Base-by-base conservation (phyloP, 148 eudicot genomes). In the Euryodendron excelsum region DNA sequence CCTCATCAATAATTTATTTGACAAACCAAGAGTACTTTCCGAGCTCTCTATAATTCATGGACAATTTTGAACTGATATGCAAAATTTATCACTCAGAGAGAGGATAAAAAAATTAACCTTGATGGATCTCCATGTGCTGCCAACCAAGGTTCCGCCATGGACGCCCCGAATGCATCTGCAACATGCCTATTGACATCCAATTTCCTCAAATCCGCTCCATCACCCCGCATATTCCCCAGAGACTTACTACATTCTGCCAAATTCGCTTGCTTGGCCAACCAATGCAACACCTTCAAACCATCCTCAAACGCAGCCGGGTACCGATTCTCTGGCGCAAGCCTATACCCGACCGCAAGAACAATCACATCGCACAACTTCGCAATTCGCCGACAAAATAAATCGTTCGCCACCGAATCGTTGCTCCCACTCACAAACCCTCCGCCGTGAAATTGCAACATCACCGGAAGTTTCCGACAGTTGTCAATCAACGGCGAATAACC, bases 61-160 rank as follows among this genome's bases (percentile, higher is more conserved):
- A 12, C 14, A 52, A 52, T 52, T 2, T 52, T 52, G 15, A 18
- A 52, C 56, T 52, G 10, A 52, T 1, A 41, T 13, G 37, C 44
- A 76, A 76, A 12, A 65, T 63, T 21, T 53, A 76, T 48, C 28
- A 50, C 36, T 27, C 10, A 74, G 44, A 61, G 34, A n/a, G 25
- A n/a, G 34, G 39, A 36, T 47, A 0, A 58, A 53, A 69, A 34
- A 37, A n/a, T 73, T 60, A 56, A 92, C 97, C 97, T 92, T 2
- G 97, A 85, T 52, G 92, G 92, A 72, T 92, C 93, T 39, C 88
- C 94, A 77, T 92, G 97, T 74, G 97, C 97, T 78, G 97, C 94
- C 88, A 92, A 85, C 97, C 97, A 92, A 56, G 97, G 97, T 86
- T 92, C 97, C 74, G 87, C 89, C 94, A 92, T 83, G 1, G 97